Conservation (phyloP, 163 green algal genomes). For the Volvox carteri region DNA sequence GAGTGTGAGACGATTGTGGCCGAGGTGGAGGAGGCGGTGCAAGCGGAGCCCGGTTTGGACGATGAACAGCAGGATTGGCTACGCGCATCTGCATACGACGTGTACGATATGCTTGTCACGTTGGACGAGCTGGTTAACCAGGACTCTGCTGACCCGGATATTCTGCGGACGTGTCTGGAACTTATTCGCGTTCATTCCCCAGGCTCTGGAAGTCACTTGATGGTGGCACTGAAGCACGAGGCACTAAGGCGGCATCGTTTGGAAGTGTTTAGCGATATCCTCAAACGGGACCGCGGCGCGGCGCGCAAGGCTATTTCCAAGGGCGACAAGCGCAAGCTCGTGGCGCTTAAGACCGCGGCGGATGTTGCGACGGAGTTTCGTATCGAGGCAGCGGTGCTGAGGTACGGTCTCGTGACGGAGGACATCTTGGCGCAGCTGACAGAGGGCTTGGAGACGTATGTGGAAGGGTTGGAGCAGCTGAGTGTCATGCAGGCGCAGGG, state of each 20-base stretch:
- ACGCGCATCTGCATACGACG: constrained; percentile 61
- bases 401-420: constrained; percentile 45
- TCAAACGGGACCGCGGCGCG: constrained; percentile 18
- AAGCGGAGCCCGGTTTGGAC: constrained; percentile 50
- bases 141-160: constrained; percentile 13
- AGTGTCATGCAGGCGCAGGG: constrained; percentile 49
- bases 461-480: constrained; percentile 52
- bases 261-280: constrained; percentile 37
- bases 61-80: constrained; percentile 61
- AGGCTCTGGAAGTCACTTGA: constrained; percentile 58
- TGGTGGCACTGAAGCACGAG: constrained; percentile 62
- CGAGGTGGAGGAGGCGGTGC: constrained; percentile 62
- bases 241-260: background rate
- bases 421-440: background rate
- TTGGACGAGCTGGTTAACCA: constrained; percentile 64
- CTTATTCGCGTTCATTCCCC: constrained; percentile 57
- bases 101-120: constrained; percentile 63
- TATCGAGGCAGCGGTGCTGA: constrained; percentile 24
- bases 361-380: constrained; percentile 9
- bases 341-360: constrained; percentile 1
- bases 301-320: background rate
- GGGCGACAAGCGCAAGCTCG: constrained; percentile 20
- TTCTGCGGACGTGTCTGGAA: constrained; percentile 49
- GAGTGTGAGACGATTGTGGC: constrained; percentile 45
- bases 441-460: constrained; percentile 46